These are phyloP conservation scores for Suillus bovinus DNA, from an alignment of 768 basidiomycete species.

Conservation along the genomic window DNA sequence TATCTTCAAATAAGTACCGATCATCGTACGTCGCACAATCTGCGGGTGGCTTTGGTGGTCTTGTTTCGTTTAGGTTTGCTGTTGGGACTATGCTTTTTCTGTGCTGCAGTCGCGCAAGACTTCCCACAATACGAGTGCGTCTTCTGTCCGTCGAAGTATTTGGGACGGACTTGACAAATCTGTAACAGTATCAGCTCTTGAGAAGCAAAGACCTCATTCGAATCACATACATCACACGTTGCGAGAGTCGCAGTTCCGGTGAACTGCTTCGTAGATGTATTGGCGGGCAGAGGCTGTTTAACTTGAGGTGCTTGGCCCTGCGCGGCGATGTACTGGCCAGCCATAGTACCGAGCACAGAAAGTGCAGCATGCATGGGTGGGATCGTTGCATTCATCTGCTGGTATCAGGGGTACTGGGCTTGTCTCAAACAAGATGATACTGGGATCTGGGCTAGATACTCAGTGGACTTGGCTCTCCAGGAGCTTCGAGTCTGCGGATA, in stretches of 20 bases:
- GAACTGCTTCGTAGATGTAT: conserved; percentile 16
- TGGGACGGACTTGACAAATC: conserved; percentile 58
- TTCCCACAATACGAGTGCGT: conserved; percentile 61
- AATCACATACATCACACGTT: conserved; percentile 51
- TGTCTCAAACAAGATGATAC: conserved; percentile 13
- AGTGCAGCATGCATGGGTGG: conserved; percentile 38
- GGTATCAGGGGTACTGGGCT: conserved; percentile 14
- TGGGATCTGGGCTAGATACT: conserved; percentile 11
- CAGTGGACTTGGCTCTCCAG: conserved; percentile 27
- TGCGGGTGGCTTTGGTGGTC: conserved; percentile 27
- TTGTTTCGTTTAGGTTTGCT: conserved; percentile 30
- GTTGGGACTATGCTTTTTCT: conserved; percentile 13
- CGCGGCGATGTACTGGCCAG: conserved; percentile 36
- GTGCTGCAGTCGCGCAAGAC: conserved; percentile 46
- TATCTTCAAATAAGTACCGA: conserved; percentile 8
- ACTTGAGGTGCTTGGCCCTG: conserved; percentile 26
- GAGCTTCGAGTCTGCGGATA: conserved; percentile 33
- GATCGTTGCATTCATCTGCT: conserved; percentile 28
- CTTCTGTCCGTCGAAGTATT: conserved; percentile 54
- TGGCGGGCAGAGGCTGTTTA: conserved; percentile 21
- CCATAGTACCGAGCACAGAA: conserved; percentile 36
- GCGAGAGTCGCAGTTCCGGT: conserved; percentile 29
- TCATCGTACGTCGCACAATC: conserved; percentile 52
- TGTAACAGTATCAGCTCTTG: conserved; percentile 24
- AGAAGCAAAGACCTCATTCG: conserved; percentile 8